These are phyloP conservation scores for Saprolegnia parasitica DNA, from an alignment of 352 stramenopile species.

Conservation along the genomic window DNA sequence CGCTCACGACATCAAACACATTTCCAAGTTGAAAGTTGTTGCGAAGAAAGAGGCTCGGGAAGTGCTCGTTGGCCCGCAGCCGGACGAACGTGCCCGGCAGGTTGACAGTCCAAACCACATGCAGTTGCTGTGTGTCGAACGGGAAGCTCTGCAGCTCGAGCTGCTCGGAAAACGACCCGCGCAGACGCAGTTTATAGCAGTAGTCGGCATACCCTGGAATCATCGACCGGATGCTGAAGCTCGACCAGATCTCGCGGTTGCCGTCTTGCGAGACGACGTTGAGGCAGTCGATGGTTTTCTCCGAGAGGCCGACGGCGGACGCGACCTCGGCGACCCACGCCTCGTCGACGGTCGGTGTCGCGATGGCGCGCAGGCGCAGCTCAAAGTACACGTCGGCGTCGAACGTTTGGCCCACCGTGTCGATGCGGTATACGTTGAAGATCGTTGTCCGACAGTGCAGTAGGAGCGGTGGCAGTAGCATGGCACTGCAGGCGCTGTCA, in stretches of 20 bases:
- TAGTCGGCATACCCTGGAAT: not conserved
- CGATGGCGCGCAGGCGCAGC: constrained; percentile 39
- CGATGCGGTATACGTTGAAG: constrained; percentile 35
- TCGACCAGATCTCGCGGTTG: not conserved
- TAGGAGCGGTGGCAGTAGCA: constrained; percentile 12
- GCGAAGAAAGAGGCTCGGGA: constrained; percentile 16
- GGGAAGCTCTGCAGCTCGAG: constrained; percentile 20
- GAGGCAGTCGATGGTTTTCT: constrained; percentile 29
- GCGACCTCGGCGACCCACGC: constrained; percentile 21
- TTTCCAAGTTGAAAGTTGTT: constrained; percentile 17
- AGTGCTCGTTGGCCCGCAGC: constrained; percentile 9
- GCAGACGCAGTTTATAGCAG: constrained; percentile 16
- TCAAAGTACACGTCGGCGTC: constrained; percentile 48
- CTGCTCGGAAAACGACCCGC: constrained; percentile 15
- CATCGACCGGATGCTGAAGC: not conserved
- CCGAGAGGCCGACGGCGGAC: constrained; percentile 26
- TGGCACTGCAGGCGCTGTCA: not conserved
- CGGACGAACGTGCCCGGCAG: not conserved
- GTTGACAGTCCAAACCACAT: constrained; percentile 3
- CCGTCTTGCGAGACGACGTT: constrained; percentile 21
- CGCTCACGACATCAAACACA: constrained; percentile 31
- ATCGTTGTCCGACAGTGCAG: constrained; percentile 31
- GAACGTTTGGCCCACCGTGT: constrained; percentile 46
- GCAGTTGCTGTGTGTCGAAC: constrained; percentile 12
- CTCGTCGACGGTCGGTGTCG: constrained; percentile 26